A percentile compares a stretch with the other conserved stretches of the same genome.
Conservation (phyloP, 202 grass and related monocot species). For the Setaria viridis region DNA sequence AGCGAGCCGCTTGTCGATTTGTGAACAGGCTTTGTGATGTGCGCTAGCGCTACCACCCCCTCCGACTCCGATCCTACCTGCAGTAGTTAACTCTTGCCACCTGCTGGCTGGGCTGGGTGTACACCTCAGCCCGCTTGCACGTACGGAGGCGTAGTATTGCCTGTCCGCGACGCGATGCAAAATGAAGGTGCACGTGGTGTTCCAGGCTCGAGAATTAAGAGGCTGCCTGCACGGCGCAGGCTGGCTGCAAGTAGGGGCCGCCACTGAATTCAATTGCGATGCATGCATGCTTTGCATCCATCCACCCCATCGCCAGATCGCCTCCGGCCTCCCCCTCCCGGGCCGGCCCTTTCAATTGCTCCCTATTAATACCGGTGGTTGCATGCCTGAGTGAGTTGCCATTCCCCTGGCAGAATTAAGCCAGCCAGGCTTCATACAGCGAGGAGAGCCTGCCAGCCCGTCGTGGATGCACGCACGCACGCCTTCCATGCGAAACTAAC, state of each 20-base stretch:
- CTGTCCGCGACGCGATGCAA: constrained; percentile 11
- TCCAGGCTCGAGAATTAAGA: constrained; percentile 31
- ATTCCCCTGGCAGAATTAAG: constrained; percentile 11
- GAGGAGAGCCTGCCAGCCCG: too few species aligned
- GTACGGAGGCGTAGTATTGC: background rate
- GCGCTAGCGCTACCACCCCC: background rate
- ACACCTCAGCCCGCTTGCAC: background rate
- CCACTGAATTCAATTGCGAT: constrained; percentile 27
- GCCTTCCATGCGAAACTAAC: background rate
- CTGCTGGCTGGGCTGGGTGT: background rate
- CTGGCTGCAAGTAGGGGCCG: constrained; percentile 22
- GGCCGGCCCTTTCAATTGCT: constrained; percentile 13
- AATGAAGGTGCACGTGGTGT: background rate
- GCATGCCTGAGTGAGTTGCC: background rate
- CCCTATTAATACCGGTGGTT: constrained; percentile 28
- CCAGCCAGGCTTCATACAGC: too few species aligned
- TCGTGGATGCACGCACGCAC: too few species aligned
- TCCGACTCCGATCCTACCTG: background rate
- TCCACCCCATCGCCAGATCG: background rate
- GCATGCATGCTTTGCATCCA: background rate
- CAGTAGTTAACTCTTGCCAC: constrained; percentile 7
- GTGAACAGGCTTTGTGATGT: constrained; percentile 11
- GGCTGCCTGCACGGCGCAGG: constrained; percentile 27
- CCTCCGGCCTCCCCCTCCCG: background rate
- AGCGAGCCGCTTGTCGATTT: background rate